phyloP scores from a whole-genome alignment of 2,329 filamentous ascomycete genomes.

The Beauveria pseudobassiana region DNA sequence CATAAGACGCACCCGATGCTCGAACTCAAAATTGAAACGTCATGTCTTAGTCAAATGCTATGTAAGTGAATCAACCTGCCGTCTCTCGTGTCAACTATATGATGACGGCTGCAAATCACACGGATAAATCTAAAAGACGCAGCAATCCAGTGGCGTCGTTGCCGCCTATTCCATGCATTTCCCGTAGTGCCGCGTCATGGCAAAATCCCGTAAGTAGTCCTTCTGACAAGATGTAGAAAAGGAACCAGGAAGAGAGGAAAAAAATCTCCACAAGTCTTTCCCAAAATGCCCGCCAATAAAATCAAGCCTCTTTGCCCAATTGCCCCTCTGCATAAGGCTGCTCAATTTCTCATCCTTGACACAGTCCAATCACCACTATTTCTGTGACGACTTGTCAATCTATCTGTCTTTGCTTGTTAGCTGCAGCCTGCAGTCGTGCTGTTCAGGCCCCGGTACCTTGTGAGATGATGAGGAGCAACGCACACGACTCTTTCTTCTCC shows the following conservation, averaged over 20 bases:
- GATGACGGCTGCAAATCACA: neutral
- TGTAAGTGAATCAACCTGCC: too few relatives aligned
- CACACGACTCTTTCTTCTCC: neutral
- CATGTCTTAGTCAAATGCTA: too few relatives aligned
- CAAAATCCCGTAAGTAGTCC: too few relatives aligned
- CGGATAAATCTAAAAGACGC: neutral
- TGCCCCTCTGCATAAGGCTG: neutral
- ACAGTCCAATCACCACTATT: neutral
- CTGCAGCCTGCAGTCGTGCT: neutral
- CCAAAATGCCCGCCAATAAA: too few relatives aligned
- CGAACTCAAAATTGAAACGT: too few relatives aligned
- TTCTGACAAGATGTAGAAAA: neutral
- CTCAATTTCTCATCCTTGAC: neutral
- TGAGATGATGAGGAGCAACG: constrained; percentile 4
- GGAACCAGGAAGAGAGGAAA: neutral
- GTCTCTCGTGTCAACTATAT: neutral
- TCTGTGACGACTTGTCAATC: neutral
- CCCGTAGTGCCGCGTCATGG: neutral
- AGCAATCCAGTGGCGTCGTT: too few relatives aligned
- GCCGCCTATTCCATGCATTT: neutral
- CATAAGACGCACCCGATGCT: too few relatives aligned
- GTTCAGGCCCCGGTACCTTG: neutral
- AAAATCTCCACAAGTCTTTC: neutral
- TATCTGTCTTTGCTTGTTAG: neutral
- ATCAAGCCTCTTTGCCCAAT: neutral